phyloP scores from a whole-genome alignment of 2,329 filamentous ascomycete genomes.

The Sclerotinia nivalis region DNA sequence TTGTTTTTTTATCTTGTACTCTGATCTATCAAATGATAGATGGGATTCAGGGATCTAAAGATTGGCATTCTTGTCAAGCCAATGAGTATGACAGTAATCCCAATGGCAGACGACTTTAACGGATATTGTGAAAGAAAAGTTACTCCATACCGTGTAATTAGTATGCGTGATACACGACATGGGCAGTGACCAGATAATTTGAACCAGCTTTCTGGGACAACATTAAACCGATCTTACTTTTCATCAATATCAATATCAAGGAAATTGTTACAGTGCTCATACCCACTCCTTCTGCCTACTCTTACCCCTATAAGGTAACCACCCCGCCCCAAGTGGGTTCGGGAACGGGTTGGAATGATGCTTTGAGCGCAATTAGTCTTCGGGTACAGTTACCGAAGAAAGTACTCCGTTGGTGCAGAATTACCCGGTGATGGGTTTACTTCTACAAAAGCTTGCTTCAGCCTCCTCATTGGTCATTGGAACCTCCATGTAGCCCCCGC shows the following conservation, averaged over 20 bases:
- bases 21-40: slow-evolving; percentile 4
- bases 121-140: background rate
- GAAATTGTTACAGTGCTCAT: background rate
- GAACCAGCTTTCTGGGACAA: slow-evolving; percentile 1
- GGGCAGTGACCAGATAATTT: background rate
- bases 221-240: slow-evolving; percentile 5
- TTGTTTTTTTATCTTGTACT: slow-evolving; percentile 3
- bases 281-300: background rate
- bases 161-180: background rate
- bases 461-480: background rate
- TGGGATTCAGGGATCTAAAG: background rate
- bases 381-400: background rate
- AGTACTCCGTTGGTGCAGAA: background rate
- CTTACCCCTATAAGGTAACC: background rate
- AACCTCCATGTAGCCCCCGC: background rate
- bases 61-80: background rate
- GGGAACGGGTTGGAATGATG: background rate
- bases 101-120: too few relatives aligned
- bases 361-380: background rate
- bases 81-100: background rate
- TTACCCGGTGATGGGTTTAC: background rate
- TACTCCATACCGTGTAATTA: background rate
- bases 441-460: background rate
- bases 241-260: background rate
- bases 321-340: background rate